A percentile compares a stretch with the other conserved stretches of the same genome.
phyloP scores from a whole-genome alignment of 2,329 filamentous ascomycete species.

The Botrytis fabae region DNA sequence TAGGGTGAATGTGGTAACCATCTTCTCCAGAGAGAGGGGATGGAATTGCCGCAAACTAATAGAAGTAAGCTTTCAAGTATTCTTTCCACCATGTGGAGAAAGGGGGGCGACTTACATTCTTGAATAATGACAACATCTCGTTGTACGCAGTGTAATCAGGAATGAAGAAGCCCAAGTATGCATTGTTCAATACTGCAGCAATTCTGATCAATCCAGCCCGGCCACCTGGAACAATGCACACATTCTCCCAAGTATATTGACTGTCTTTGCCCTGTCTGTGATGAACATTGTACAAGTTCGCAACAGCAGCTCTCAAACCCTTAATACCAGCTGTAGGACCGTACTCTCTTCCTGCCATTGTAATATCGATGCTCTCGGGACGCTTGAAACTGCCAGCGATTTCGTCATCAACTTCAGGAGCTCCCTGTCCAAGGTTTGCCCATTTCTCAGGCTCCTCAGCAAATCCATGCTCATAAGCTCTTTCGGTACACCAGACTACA shows the following conservation, averaged over 20 bases:
- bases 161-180: conserved; percentile 91
- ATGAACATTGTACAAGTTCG: conserved; percentile 88
- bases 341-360: conserved; percentile 80
- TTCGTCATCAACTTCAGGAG: conserved; percentile 90
- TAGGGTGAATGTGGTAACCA: conserved; percentile 88
- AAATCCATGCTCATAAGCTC: conserved; percentile 86
- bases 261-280: conserved; percentile 84
- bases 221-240: conserved; percentile 92
- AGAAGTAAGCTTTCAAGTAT: conserved; percentile 2
- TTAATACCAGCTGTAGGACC: conserved; percentile 93
- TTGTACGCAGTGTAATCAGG: conserved; percentile 97
- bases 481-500: conserved; percentile 90
- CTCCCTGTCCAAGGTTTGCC: conserved; percentile 94
- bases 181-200: conserved; percentile 88
- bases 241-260: conserved; percentile 96
- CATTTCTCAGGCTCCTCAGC: conserved; percentile 77
- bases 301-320: conserved; percentile 83
- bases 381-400: conserved; percentile 87
- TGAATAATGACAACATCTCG: conserved; percentile 94
- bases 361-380: conserved; percentile 75
- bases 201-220: conserved; percentile 92
- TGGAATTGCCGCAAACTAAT: conserved; percentile 78
- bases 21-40: conserved; percentile 83
- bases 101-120: conserved; percentile 61
- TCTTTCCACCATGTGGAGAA: background rate